Evolutionary conservation across 768 basidiomycete species (phyloP).

Genomic region (Boletellus sp.): DNA sequence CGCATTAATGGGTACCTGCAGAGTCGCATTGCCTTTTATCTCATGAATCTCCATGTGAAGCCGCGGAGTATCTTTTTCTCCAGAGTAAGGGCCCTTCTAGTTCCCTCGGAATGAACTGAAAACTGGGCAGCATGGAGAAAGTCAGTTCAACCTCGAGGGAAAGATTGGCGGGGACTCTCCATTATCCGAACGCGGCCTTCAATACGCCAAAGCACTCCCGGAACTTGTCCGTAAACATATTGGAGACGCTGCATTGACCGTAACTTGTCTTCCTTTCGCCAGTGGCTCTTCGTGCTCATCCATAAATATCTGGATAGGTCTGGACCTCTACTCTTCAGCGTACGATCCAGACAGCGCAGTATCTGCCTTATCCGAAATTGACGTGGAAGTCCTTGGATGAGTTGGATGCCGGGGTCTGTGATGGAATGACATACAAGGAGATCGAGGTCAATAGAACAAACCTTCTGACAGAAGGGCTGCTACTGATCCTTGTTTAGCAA

Average conservation of each 20-base stretch:
- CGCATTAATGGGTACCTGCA: slow-evolving; percentile 93
- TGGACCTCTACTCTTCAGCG: slow-evolving; percentile 98
- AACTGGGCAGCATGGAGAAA: slow-evolving; percentile 83
- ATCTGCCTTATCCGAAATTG: slow-evolving; percentile 82
- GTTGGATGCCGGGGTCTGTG: slow-evolving; percentile 97
- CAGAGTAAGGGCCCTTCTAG: slow-evolving; percentile 51
- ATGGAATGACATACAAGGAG: slow-evolving; percentile 99
- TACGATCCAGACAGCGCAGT: slow-evolving; percentile 85
- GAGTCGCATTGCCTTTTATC: slow-evolving; percentile 95
- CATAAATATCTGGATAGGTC: slow-evolving; percentile 49
- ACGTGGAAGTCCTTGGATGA: slow-evolving; percentile 99
- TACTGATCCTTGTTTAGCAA: slow-evolving; percentile 45
- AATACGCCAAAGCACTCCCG: slow-evolving; percentile 85
- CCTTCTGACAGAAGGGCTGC: not conserved
- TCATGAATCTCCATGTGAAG: slow-evolving; percentile 98
- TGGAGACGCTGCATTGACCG: slow-evolving; percentile 83
- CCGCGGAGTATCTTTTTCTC: slow-evolving; percentile 96
- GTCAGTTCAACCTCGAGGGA: slow-evolving; percentile 92
- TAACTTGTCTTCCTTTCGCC: slow-evolving; percentile 27
- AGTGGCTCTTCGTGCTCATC: not conserved
- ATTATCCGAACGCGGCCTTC: slow-evolving; percentile 77
- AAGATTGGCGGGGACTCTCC: slow-evolving; percentile 97
- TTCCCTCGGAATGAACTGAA: slow-evolving; percentile 5
- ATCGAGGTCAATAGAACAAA: slow-evolving; percentile 67
- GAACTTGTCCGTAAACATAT: slow-evolving; percentile 86